Conservation (phyloP, 2,329 filamentous ascomycete genomes). For the Fusarium neocosmosporiellum region DNA sequence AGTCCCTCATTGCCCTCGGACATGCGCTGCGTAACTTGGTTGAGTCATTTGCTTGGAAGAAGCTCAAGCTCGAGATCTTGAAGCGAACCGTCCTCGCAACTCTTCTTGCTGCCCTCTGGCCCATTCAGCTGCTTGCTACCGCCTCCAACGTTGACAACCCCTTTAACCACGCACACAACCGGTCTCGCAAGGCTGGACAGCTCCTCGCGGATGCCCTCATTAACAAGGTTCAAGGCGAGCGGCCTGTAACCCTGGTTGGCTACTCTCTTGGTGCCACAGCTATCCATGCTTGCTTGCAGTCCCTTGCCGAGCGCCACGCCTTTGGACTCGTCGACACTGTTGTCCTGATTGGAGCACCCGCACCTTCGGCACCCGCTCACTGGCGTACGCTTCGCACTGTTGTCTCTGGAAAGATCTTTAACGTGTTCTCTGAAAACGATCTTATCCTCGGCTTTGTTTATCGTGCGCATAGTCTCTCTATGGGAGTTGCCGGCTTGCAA, state of each 20-base stretch:
- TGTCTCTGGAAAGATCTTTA: slow-evolving; percentile 84
- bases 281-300: slow-evolving; percentile 84
- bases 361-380: slow-evolving; percentile 75
- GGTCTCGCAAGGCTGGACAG: slow-evolving; percentile 82
- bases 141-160: slow-evolving; percentile 82
- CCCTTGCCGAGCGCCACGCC: slow-evolving; percentile 79
- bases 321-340: slow-evolving; percentile 89
- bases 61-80: slow-evolving; percentile 79
- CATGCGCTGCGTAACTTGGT: slow-evolving; percentile 78
- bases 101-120: slow-evolving; percentile 76
- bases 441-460: slow-evolving; percentile 90
- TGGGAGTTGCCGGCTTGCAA: slow-evolving; percentile 87
- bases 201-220: slow-evolving; percentile 86
- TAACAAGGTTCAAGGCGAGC: slow-evolving; percentile 83
- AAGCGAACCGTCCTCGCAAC: slow-evolving; percentile 77
- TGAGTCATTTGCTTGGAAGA: slow-evolving; percentile 78
- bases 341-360: slow-evolving; percentile 83
- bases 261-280: slow-evolving; percentile 85
- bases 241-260: slow-evolving; percentile 82
- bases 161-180: slow-evolving; percentile 79
- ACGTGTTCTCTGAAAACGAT: slow-evolving; percentile 89
- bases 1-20: slow-evolving; percentile 80
- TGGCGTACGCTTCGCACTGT: slow-evolving; percentile 84
- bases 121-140: slow-evolving; percentile 73
- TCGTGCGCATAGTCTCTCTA: slow-evolving; percentile 82